phyloP scores from a whole-genome alignment of 176 grass and related monocot species.

The Microstegium vimineum region DNA sequence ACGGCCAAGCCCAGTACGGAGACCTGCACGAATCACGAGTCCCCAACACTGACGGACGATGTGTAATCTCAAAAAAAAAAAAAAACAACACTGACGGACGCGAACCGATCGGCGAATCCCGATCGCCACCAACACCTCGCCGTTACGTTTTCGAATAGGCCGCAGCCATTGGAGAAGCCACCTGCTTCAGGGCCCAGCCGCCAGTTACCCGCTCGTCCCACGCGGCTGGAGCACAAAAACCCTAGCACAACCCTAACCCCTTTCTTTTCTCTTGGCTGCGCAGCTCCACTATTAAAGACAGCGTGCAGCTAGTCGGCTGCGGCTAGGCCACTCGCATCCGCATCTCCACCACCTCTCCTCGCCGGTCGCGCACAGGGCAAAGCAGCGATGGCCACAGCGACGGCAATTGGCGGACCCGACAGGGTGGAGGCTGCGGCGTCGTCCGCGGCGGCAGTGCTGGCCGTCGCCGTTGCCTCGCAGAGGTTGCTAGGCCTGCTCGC shows the following conservation, averaged over 20 bases:
- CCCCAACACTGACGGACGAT: background rate
- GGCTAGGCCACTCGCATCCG: background rate
- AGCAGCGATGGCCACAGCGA: constrained; percentile 23
- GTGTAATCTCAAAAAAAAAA: no score
- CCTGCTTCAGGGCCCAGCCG: background rate
- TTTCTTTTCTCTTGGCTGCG: no score
- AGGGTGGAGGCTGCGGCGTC: background rate
- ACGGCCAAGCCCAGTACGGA: background rate
- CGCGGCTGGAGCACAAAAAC: constrained; percentile 10
- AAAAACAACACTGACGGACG: background rate
- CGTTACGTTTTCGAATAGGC: background rate
- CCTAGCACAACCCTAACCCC: constrained; percentile 49
- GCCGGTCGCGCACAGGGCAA: background rate
- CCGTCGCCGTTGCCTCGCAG: constrained; percentile 2
- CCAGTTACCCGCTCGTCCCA: background rate
- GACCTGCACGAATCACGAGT: background rate
- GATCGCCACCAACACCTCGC: background rate
- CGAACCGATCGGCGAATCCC: background rate
- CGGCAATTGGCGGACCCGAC: background rate
- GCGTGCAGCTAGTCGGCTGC: background rate
- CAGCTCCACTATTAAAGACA: constrained; percentile 31
- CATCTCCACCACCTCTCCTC: constrained; percentile 4
- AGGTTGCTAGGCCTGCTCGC: constrained; percentile 29
- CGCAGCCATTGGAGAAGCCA: background rate
- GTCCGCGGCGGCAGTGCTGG: background rate